Conservation (phyloP, 306 rosid genomes). For the Myrica gale region DNA sequence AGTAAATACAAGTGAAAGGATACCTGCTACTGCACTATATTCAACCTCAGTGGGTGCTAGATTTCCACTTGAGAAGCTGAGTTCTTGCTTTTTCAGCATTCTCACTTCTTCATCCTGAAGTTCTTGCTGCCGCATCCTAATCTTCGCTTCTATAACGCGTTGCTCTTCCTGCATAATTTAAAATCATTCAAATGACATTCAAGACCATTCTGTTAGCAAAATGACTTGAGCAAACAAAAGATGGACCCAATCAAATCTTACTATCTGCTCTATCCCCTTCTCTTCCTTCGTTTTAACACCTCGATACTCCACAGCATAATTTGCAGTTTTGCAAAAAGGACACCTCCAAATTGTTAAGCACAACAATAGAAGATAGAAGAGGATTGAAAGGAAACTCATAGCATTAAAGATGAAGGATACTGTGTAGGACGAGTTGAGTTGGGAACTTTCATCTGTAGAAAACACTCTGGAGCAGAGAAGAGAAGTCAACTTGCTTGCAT, state of each 20-base stretch:
- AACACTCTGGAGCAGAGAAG: constrained; percentile 72
- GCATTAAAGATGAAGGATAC: constrained; percentile 60
- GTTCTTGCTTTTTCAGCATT: constrained; percentile 72
- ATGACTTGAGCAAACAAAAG: constrained; percentile 12
- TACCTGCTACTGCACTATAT: constrained; percentile 68
- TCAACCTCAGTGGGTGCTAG: constrained; percentile 48
- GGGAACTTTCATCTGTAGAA: constrained; percentile 99
- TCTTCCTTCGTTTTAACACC: constrained; percentile 97
- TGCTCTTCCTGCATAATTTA: constrained; percentile 77
- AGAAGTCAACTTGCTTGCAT: constrained; percentile 30
- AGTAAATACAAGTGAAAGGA: constrained; percentile 18
- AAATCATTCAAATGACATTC: constrained; percentile 15
- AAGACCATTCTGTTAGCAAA: constrained; percentile 7
- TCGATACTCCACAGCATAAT: constrained; percentile 95
- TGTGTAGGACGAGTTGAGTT: constrained; percentile 97
- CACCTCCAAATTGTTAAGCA: constrained; percentile 71
- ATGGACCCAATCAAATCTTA: constrained; percentile 38
- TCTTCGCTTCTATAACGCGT: constrained; percentile 97
- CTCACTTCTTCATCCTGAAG: constrained; percentile 88
- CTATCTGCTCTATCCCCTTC: constrained; percentile 87
- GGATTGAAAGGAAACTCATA: constrained; percentile 5
- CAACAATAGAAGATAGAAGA: constrained; percentile 27
- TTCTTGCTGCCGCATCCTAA: constrained; percentile 89
- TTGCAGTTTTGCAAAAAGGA: constrained; percentile 88
- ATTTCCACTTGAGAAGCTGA: constrained; percentile 47